Evolutionary conservation across 2,329 filamentous ascomycete species (phyloP).

Genomic region (Trichophyton benhamiae): DNA sequence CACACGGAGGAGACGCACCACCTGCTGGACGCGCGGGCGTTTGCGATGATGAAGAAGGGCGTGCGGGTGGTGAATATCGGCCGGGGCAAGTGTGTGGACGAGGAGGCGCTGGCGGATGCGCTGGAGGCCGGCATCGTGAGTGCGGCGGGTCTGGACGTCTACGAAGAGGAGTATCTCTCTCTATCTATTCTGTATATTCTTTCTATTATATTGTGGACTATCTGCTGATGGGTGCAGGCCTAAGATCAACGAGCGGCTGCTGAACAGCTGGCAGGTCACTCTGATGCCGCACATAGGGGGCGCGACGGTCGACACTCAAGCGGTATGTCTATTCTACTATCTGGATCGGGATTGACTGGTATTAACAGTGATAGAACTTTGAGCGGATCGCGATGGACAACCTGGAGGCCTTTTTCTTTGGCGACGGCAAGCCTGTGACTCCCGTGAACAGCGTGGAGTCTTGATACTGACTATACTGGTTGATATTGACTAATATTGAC

Average conservation of each 20-base stretch:
- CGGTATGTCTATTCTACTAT: slow-evolving; percentile 6
- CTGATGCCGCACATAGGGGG: slow-evolving; percentile 14
- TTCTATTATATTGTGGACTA: background rate
- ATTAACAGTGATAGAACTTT: slow-evolving; percentile 11
- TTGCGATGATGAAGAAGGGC: slow-evolving; percentile 58
- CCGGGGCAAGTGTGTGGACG: slow-evolving; percentile 61
- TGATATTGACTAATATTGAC: no score
- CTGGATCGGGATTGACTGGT: background rate
- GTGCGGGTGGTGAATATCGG: slow-evolving; percentile 66
- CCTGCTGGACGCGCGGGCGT: slow-evolving; percentile 54
- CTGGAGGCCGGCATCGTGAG: slow-evolving; percentile 52
- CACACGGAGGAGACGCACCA: slow-evolving; percentile 48
- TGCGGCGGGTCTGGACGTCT: slow-evolving; percentile 62
- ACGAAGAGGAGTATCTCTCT: slow-evolving; percentile 47
- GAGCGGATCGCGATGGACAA: slow-evolving; percentile 14
- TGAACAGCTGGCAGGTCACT: slow-evolving; percentile 14
- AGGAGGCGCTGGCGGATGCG: slow-evolving; percentile 57
- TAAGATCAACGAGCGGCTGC: slow-evolving; percentile 11
- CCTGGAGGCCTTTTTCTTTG: slow-evolving; percentile 14
- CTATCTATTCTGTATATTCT: no score
- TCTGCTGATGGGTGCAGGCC: slow-evolving; percentile 4
- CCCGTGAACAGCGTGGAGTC: slow-evolving; percentile 6
- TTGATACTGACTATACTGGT: no score
- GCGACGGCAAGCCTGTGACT: slow-evolving; percentile 14
- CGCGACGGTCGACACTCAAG: slow-evolving; percentile 10